These are phyloP conservation scores for Fusarium mundagurra DNA, from an alignment of 2,329 filamentous ascomycete species.

Conservation along the genomic window DNA sequence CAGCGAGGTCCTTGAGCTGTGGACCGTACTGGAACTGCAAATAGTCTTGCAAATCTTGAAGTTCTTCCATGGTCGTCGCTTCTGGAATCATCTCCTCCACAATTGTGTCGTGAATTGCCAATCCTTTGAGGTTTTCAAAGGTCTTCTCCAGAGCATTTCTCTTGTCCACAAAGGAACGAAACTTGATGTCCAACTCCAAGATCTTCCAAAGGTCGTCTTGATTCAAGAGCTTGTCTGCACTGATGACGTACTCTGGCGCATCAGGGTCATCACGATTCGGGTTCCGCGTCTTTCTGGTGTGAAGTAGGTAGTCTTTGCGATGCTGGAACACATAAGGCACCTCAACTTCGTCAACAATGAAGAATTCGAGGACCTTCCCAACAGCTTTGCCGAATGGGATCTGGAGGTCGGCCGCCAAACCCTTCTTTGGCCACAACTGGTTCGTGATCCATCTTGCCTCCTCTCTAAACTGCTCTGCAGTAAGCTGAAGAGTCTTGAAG, in stretches of 20 bases:
- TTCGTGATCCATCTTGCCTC: conserved; percentile 93
- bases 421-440: conserved; percentile 89
- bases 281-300: conserved; percentile 77
- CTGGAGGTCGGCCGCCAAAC: conserved; percentile 75
- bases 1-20: conserved; percentile 82
- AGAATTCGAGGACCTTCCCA: conserved; percentile 92
- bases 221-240: conserved; percentile 86
- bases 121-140: conserved; percentile 75
- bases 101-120: conserved; percentile 74
- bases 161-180: conserved; percentile 91
- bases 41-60: conserved; percentile 97
- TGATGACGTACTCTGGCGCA: conserved; percentile 76
- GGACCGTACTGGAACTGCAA: conserved; percentile 91
- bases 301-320: conserved; percentile 96
- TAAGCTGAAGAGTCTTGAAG: conserved; percentile 84
- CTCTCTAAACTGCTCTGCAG: conserved; percentile 86
- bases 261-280: conserved; percentile 73
- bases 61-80: conserved; percentile 89
- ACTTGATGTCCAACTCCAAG: conserved; percentile 94
- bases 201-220: conserved; percentile 97
- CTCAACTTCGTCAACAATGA: conserved; percentile 93
- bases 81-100: conserved; percentile 84
- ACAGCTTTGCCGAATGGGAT: conserved; percentile 88
- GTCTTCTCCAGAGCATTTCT: conserved; percentile 84
- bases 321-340: conserved; percentile 98